Percentiles rank a stretch among this genome's conserved stretches.
Conservation (phyloP, 2,329 filamentous ascomycete species). For the Sarocladium oryzae region DNA sequence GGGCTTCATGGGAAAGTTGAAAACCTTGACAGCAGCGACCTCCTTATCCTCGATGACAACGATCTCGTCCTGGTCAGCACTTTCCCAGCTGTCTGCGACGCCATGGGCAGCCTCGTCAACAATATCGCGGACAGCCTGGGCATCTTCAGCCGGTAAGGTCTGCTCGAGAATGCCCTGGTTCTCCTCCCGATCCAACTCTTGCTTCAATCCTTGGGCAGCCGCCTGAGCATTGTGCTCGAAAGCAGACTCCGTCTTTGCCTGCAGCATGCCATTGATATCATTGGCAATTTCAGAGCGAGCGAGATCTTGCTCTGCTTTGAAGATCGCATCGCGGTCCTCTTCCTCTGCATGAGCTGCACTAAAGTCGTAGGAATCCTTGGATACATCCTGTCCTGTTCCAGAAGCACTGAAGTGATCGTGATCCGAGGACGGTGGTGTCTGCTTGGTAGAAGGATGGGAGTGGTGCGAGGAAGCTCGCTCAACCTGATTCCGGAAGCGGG, state of each 20-base stretch:
- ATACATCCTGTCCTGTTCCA: slow-evolving; percentile 62
- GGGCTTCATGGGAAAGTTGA: slow-evolving; percentile 94
- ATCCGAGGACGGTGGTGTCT: slow-evolving; percentile 25
- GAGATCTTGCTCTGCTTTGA: slow-evolving; percentile 45
- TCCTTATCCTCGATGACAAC: slow-evolving; percentile 61
- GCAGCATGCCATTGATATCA: slow-evolving; percentile 42
- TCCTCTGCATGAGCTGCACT: slow-evolving; percentile 48
- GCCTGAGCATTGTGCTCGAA: slow-evolving; percentile 42
- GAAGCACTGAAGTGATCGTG: slow-evolving; percentile 21
- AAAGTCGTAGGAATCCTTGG: slow-evolving; percentile 62
- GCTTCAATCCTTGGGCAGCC: slow-evolving; percentile 42
- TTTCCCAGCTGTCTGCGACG: slow-evolving; percentile 88
- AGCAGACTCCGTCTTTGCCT: slow-evolving; percentile 46
- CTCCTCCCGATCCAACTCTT: slow-evolving; percentile 48
- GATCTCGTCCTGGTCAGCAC: slow-evolving; percentile 66
- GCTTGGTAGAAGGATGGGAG: slow-evolving; percentile 17
- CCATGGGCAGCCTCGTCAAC: slow-evolving; percentile 45
- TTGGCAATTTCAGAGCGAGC: slow-evolving; percentile 40
- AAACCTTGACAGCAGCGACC: slow-evolving; percentile 65
- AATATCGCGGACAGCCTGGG: slow-evolving; percentile 40
- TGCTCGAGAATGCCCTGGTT: slow-evolving; percentile 49
- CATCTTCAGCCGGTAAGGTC: slow-evolving; percentile 26
- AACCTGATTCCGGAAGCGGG: slow-evolving; percentile 32
- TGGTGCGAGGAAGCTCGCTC: slow-evolving; percentile 27
- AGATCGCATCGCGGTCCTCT: slow-evolving; percentile 59